Conservation (phyloP, 768 basidiomycete genomes). For the Mycena galericulata region DNA sequence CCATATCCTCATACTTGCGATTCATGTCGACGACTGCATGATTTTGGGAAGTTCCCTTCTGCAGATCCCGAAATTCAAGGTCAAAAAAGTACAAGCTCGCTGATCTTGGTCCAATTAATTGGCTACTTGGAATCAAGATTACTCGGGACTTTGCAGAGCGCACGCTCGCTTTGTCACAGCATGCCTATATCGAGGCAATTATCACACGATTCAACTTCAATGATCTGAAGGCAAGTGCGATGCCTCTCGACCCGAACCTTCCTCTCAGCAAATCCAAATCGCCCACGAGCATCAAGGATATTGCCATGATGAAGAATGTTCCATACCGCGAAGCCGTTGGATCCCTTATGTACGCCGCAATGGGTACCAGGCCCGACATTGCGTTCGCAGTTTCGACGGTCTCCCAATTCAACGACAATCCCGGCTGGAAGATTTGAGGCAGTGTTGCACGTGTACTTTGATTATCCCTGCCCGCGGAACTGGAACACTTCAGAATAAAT, state of each 20-base stretch:
- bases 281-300: conserved; percentile 1
- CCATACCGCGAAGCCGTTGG: conserved; percentile 44
- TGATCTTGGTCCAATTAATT: conserved; percentile 37
- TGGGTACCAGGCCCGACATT: conserved; percentile 46
- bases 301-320: conserved; percentile 27
- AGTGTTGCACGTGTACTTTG: no score
- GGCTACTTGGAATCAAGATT: conserved; percentile 48
- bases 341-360: conserved; percentile 42
- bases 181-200: conserved; percentile 44
- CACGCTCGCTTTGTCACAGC: conserved; percentile 47
- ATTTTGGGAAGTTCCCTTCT: no score
- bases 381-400: conserved; percentile 43
- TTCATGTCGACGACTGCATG: conserved; percentile 44
- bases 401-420: conserved; percentile 34
- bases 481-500: no score
- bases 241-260: conserved; percentile 40
- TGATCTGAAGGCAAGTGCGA: conserved; percentile 37
- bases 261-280: conserved; percentile 23
- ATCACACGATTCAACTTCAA: conserved; percentile 37
- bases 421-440: no score
- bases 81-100: no score
- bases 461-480: no score
- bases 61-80: no score
- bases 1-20: conserved; percentile 37
- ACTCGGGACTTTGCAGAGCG: conserved; percentile 33